Evolutionary conservation across 2,329 filamentous ascomycete genomes (phyloP).

Genomic region (Cryphonectria carpinicola): DNA sequence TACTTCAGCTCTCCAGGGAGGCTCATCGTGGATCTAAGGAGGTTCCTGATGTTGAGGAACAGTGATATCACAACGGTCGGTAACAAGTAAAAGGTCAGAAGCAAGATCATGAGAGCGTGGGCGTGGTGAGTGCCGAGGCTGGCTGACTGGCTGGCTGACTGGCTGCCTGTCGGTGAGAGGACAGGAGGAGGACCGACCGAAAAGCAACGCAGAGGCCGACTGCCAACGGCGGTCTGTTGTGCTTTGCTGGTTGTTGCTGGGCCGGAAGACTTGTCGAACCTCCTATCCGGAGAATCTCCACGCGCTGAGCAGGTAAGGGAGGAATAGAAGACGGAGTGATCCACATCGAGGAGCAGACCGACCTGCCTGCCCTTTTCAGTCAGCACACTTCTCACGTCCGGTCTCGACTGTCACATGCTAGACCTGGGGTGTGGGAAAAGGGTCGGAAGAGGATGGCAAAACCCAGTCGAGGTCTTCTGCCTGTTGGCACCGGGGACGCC

Average conservation of each 20-base stretch:
- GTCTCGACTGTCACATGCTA: slow-evolving; percentile 12
- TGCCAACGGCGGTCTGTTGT: neutral
- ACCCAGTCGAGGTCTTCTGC: neutral
- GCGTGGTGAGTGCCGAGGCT: neutral
- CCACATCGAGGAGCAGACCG: neutral
- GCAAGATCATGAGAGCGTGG: slow-evolving; percentile 20
- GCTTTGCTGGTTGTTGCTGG: neutral
- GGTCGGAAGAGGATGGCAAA: neutral
- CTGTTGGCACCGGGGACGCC: neutral
- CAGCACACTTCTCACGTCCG: slow-evolving; percentile 11
- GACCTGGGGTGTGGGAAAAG: neutral
- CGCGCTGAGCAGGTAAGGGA: neutral
- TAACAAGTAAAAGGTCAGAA: slow-evolving; percentile 25
- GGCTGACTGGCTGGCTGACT: neutral
- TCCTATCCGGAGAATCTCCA: slow-evolving; percentile 4
- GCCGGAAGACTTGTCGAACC: neutral
- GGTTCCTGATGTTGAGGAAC: slow-evolving; percentile 17
- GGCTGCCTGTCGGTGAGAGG: neutral
- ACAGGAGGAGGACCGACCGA: neutral
- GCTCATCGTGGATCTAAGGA: slow-evolving; percentile 25
- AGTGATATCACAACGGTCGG: slow-evolving; percentile 20
- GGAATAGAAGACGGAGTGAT: neutral
- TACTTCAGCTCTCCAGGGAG: slow-evolving; percentile 57
- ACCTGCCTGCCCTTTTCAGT: slow-evolving; percentile 11
- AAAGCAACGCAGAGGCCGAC: neutral